phyloP scores from a whole-genome alignment of 352 stramenopile species.

The Pythium aphanidermatum region DNA sequence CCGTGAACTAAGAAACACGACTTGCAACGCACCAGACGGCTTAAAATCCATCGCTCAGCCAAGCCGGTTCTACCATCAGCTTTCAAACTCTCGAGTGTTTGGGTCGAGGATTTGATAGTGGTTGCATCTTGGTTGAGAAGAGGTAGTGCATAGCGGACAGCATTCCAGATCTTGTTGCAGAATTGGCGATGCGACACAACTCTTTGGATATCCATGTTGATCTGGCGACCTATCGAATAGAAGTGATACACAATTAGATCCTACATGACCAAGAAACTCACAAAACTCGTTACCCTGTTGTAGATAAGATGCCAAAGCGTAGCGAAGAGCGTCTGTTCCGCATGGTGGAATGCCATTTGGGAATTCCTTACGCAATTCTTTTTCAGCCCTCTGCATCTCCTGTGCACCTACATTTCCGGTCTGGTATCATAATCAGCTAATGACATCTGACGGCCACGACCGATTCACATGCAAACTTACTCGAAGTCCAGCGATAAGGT shows the following conservation, averaged over 20 bases:
- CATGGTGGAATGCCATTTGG: conserved; percentile 98
- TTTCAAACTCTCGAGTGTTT: not conserved
- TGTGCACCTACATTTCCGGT: conserved; percentile 66
- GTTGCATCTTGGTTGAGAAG: conserved; percentile 29
- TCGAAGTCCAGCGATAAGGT: conserved; percentile 91
- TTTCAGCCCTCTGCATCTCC: conserved; percentile 95
- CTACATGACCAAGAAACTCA: not conserved
- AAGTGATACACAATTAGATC: not conserved
- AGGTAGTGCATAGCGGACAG: conserved; percentile 67
- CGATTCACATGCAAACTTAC: conserved; percentile 14
- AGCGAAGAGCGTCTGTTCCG: conserved; percentile 96
- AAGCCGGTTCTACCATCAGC: conserved; percentile 44
- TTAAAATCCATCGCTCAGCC: conserved; percentile 81
- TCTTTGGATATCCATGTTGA: conserved; percentile 85
- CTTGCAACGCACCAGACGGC: conserved; percentile 49
- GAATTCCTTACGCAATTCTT: conserved; percentile 95
- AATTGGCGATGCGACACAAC: conserved; percentile 83
- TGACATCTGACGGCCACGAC: not conserved
- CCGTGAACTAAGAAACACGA: too few species aligned
- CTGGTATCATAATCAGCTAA: conserved; percentile 18
- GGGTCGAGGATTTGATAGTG: too few species aligned
- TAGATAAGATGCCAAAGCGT: conserved; percentile 95
- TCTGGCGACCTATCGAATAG: conserved; percentile 47
- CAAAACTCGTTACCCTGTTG: conserved; percentile 47
- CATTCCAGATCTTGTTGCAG: conserved; percentile 90